Percentiles rank a stretch among this genome's conserved stretches.
phyloP scores from a whole-genome alignment of 139 green algal genomes.

The Auxenochlorella pyrenoidosa region DNA sequence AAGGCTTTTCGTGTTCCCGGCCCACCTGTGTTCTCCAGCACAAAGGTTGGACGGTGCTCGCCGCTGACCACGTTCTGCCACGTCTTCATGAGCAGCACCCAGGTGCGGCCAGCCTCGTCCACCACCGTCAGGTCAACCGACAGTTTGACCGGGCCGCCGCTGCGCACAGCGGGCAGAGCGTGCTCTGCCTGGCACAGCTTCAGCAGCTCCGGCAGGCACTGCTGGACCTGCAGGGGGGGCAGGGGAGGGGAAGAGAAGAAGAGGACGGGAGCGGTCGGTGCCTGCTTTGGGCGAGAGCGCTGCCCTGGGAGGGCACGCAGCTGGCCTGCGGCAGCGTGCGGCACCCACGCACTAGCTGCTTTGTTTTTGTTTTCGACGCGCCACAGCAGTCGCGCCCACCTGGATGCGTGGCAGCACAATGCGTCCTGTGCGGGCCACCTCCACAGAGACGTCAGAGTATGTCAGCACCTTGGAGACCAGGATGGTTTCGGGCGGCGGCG shows the following conservation, averaged over 20 bases:
- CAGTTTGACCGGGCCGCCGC: conserved; percentile 11
- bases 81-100: conserved; percentile 34
- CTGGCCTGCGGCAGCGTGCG: no score
- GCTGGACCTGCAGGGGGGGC: conserved; percentile 9
- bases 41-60: conserved; percentile 39
- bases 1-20: neutral
- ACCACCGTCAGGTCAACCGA: conserved; percentile 18
- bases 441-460: conserved; percentile 31
- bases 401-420: conserved; percentile 45
- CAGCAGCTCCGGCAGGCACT: conserved; percentile 35
- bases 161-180: neutral
- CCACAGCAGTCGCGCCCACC: neutral
- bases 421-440: conserved; percentile 28
- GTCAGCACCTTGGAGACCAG: conserved; percentile 39
- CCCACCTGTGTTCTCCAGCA: conserved; percentile 46
- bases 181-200: conserved; percentile 7
- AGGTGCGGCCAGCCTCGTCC: conserved; percentile 20
- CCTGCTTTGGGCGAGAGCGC: neutral
- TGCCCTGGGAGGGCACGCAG: neutral
- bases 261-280: neutral
- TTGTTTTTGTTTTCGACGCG: no score
- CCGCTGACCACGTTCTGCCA: conserved; percentile 45
- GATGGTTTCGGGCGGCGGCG: neutral
- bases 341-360: no score
- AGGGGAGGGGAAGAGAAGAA: neutral